Percentiles rank a stretch among this genome's conserved stretches.
Evolutionary conservation across 495 filamentous ascomycete genomes (phyloP).

Genomic region (Cercophora scortea): DNA sequence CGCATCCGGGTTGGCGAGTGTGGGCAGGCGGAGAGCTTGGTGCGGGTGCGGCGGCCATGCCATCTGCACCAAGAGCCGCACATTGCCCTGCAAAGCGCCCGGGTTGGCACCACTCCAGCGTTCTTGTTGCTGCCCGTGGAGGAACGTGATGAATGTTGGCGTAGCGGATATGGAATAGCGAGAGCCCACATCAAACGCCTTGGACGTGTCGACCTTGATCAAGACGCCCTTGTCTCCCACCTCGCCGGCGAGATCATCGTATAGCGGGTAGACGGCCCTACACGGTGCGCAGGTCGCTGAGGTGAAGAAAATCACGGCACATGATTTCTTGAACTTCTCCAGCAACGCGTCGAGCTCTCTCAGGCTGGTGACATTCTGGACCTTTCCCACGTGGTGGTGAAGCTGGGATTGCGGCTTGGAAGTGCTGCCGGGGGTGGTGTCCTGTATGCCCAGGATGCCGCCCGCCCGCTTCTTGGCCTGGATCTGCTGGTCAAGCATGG

Average conservation of each 20-base stretch:
- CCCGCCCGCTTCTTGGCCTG: slow-evolving; percentile 51
- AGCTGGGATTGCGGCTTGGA: slow-evolving; percentile 26
- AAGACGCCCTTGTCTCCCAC: slow-evolving; percentile 60
- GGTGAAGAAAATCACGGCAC: slow-evolving; percentile 88
- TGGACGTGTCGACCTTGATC: slow-evolving; percentile 75
- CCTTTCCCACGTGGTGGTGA: slow-evolving; percentile 20
- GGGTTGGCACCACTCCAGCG: slow-evolving; percentile 75
- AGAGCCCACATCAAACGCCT: slow-evolving; percentile 55
- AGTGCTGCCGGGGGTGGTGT: slow-evolving; percentile 20
- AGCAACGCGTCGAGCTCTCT: slow-evolving; percentile 55
- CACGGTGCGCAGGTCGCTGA: slow-evolving; percentile 81
- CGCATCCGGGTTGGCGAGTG: slow-evolving; percentile 52
- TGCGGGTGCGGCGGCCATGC: slow-evolving; percentile 75
- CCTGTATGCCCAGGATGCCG: slow-evolving; percentile 43
- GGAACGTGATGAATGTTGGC: slow-evolving; percentile 86
- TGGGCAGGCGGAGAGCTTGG: slow-evolving; percentile 58
- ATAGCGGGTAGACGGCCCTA: slow-evolving; percentile 74
- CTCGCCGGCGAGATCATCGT: slow-evolving; percentile 71
- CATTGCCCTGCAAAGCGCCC: slow-evolving; percentile 57
- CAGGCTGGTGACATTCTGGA: slow-evolving; percentile 33
- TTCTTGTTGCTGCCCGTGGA: slow-evolving; percentile 67
- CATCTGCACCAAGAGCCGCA: slow-evolving; percentile 67
- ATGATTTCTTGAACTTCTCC: slow-evolving; percentile 49
- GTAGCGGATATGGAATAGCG: slow-evolving; percentile 67
- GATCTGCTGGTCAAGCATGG: slow-evolving; percentile 70